Base-by-base conservation (phyloP, 108 stramenopile species). In the Skeletonema marinoi region DNA sequence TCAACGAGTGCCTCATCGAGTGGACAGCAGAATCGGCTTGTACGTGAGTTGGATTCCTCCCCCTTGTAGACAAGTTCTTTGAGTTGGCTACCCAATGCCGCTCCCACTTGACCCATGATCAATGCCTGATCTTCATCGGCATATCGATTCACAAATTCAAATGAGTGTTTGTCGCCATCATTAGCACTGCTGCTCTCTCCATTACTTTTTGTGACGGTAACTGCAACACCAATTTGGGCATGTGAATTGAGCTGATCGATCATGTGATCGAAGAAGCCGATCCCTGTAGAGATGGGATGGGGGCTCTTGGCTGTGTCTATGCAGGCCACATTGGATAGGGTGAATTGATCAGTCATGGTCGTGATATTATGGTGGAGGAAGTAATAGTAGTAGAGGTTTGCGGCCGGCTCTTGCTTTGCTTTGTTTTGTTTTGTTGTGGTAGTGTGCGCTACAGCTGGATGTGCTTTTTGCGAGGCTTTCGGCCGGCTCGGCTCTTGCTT, bases 231-330 rank as follows among this genome's bases (percentile, higher is more conserved):
- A 58, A 96, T 81, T 85, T 93, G 95, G 10, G 92, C 95, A 71
- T 96, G 95, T 25, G 90, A 91, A 80, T 92, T 92, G 75, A 91
- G 84, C 70, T 96, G 95, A 83, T 96, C 95, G 48, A 96, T 68
- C 95, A 96, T 96, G 66, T 75, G 75, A 56, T 59, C 30, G 25
- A 70, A 86, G 68, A 86, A 96, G 1, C 92, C 91, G 33, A 96
- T 84, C n/a, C 95, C 95, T 0, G 95, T 93, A 30, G 65, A 68
- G 63, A 96, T 92, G 42, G 87, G 80, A 67, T 78, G 41, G 0
- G 72, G 31, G 38, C 70, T 77, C 71, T 78, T 82, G 38, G 77
- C 39, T 0, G 70, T n/a, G 69, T 85, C 73, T 38, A 79, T 31
- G 66, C 63, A 66, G 21, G 65, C 32, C 32, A 84, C 75, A 56